phyloP scores from a whole-genome alignment of 495 filamentous ascomycete genomes.

The Paragyromitra xinjiangensis region DNA sequence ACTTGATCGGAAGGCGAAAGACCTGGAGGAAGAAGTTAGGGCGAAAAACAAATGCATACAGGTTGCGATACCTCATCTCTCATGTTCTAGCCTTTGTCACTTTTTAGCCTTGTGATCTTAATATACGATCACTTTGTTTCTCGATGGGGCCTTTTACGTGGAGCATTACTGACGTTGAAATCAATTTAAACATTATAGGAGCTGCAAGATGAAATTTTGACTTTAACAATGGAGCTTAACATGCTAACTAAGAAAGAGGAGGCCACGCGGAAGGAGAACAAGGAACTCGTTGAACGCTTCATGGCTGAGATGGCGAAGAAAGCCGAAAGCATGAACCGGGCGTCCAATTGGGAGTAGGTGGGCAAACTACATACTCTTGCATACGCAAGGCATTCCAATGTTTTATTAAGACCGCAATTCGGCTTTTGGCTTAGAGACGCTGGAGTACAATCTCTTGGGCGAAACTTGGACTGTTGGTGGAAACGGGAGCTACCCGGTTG shows the following conservation, averaged over 20 bases:
- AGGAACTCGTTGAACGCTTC: constrained; percentile 87
- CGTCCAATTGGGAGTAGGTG: constrained; percentile 51
- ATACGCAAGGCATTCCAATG: not conserved
- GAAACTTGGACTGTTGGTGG: too few relatives aligned
- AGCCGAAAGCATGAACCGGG: constrained; percentile 82
- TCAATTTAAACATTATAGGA: constrained; percentile 62
- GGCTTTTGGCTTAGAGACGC: not conserved
- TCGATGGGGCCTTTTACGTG: not conserved
- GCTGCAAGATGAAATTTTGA: constrained; percentile 88
- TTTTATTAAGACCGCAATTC: not conserved
- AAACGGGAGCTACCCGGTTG: too few relatives aligned
- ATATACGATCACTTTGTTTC: constrained; percentile 22
- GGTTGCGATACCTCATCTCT: constrained; percentile 58
- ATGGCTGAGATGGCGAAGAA: constrained; percentile 86
- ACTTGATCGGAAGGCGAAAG: constrained; percentile 71
- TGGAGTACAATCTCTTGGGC: too few relatives aligned
- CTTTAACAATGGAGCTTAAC: constrained; percentile 85
- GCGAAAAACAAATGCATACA: constrained; percentile 83
- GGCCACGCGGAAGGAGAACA: constrained; percentile 80
- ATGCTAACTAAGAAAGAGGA: constrained; percentile 76
- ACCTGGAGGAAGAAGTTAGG: constrained; percentile 83
- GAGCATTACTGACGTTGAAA: constrained; percentile 19
- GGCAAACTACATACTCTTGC: not conserved
- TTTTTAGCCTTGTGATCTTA: not conserved
- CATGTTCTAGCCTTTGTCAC: constrained; percentile 1